Conservation (phyloP, 2,329 filamentous ascomycete genomes). For the Fusarium torulosum region DNA sequence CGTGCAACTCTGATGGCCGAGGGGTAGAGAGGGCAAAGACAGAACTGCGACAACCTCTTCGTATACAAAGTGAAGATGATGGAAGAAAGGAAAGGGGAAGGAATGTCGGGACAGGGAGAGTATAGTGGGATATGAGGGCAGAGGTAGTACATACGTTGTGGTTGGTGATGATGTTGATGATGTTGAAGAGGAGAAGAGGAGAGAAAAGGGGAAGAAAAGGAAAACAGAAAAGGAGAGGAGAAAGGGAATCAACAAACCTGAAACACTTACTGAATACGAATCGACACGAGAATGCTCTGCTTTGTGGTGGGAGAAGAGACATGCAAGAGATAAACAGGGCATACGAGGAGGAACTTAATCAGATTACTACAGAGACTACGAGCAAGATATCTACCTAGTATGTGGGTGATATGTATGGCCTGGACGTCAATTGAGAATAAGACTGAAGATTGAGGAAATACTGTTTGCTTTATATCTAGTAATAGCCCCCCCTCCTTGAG, state of each 20-base stretch:
- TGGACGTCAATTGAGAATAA: not conserved
- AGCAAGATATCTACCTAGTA: not conserved
- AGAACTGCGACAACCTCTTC: not conserved
- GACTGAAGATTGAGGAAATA: not conserved
- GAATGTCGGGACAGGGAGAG: not conserved
- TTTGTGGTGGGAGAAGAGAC: not conserved
- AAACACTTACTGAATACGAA: not conserved
- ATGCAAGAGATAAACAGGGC: not conserved
- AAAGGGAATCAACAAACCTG: not conserved
- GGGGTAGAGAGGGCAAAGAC: not conserved
- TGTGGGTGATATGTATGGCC: not conserved
- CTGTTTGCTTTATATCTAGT: not conserved
- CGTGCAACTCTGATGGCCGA: not conserved
- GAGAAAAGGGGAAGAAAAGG: not conserved
- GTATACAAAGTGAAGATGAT: not conserved
- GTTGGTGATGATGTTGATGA: not conserved
- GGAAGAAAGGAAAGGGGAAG: not conserved
- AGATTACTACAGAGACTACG: not conserved
- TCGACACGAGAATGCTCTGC: not conserved
- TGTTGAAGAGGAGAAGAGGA: not conserved
- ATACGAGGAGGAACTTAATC: conserved; percentile 2
- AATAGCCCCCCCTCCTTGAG: not conserved
- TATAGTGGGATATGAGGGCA: not conserved
- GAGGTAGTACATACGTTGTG: not conserved
- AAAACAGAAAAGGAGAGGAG: not conserved